These are phyloP conservation scores for Skeletonema menzelii DNA, from an alignment of 108 stramenopile genomes.

Conservation along the genomic window DNA sequence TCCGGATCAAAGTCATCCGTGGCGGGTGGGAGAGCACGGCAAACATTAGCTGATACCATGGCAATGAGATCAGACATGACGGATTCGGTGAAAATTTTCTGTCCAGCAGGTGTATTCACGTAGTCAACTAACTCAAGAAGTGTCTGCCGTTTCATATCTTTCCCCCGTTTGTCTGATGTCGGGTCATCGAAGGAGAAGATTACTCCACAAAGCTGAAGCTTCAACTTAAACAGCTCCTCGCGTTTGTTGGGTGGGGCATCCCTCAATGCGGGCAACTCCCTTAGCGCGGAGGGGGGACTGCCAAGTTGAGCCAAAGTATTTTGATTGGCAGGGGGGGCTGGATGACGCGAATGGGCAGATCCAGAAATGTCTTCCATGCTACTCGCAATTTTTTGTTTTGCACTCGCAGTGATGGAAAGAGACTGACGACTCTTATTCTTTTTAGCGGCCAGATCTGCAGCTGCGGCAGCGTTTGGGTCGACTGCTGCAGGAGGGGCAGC, in stretches of 20 bases:
- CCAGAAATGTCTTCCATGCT: constrained; percentile 4
- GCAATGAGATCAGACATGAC: constrained; percentile 91
- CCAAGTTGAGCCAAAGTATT: constrained; percentile 26
- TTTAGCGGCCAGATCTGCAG: neutral
- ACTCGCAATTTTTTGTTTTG: constrained; percentile 17
- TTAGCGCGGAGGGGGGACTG: constrained; percentile 40
- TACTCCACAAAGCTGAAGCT: constrained; percentile 84
- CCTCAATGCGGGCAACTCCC: constrained; percentile 78
- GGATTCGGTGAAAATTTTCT: constrained; percentile 97
- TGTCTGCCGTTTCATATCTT: constrained; percentile 97
- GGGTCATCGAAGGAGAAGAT: constrained; percentile 90
- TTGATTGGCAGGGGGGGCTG: neutral
- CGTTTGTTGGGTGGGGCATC: constrained; percentile 85
- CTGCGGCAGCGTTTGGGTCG: constrained; percentile 1
- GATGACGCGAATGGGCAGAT: neutral
- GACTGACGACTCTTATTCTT: constrained; percentile 40
- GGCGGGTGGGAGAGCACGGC: constrained; percentile 95
- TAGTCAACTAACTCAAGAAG: constrained; percentile 98
- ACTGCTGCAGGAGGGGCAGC: constrained; percentile 4
- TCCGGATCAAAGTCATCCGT: constrained; percentile 99
- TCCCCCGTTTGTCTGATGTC: constrained; percentile 80
- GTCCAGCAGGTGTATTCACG: constrained; percentile 96
- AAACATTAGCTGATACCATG: constrained; percentile 95
- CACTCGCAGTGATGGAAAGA: constrained; percentile 31
- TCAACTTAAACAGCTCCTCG: constrained; percentile 85